These are phyloP conservation scores for Grosmannia huntii DNA, from an alignment of 2,329 filamentous ascomycete genomes.

Conservation along the genomic window DNA sequence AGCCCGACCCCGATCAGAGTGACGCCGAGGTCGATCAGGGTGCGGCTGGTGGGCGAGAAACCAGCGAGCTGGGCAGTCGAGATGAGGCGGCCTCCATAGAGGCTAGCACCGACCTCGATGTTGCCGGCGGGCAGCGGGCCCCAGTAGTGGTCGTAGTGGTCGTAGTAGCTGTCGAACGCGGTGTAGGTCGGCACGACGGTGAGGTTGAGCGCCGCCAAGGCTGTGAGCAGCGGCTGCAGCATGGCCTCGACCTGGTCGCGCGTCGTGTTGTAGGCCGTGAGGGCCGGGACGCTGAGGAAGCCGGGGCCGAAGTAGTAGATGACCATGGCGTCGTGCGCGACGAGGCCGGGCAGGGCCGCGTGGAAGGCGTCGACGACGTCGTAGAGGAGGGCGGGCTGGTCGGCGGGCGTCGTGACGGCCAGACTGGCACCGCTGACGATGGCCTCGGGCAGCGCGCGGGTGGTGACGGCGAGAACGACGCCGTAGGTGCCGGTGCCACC, in stretches of 20 bases:
- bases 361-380: constrained; percentile 35
- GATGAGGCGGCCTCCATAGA: constrained; percentile 25
- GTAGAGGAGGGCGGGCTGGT: constrained; percentile 27
- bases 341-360: constrained; percentile 25
- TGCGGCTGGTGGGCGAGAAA: background rate
- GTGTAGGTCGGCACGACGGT: constrained; percentile 14
- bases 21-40: constrained; percentile 1
- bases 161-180: constrained; percentile 21
- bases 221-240: constrained; percentile 22
- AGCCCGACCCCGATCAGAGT: constrained; percentile 5
- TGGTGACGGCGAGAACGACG: constrained; percentile 33
- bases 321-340: constrained; percentile 27
- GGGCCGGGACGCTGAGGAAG: constrained; percentile 26
- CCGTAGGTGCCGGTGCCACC: constrained; percentile 40
- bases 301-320: constrained; percentile 29
- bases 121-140: constrained; percentile 17
- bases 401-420: constrained; percentile 23
- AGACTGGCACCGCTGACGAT: constrained; percentile 26
- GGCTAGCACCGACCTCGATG: constrained; percentile 12
- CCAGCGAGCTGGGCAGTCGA: constrained; percentile 16
- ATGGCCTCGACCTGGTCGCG: constrained; percentile 20
- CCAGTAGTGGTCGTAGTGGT: constrained; percentile 20
- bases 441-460: constrained; percentile 18
- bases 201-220: constrained; percentile 15
- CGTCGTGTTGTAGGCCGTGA: constrained; percentile 24